Evolutionary conservation across 306 rosid species (phyloP), one percentile per base, ranked within the genome.

Genomic region (Malus fusca): DNA sequence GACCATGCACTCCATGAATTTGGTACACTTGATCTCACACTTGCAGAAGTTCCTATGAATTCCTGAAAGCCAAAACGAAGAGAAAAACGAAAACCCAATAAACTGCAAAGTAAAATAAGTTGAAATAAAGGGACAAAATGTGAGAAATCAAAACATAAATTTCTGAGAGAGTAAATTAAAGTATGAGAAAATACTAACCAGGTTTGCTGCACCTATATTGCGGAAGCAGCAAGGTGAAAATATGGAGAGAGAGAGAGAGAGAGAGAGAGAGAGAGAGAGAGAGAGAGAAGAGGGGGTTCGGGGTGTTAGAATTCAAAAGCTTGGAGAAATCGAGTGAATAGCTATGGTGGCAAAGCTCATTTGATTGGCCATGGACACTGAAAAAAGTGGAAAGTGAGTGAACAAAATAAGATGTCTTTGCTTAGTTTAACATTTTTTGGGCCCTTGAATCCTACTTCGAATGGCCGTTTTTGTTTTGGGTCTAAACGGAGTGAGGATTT

Each of bases 1-100:
- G 80, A 91, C 97, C 72, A 94, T 96, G 63, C 97, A 94, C 89
- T 91, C 98, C 96, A 94, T 91, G 72, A 43, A 61, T 52, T 66
- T 42, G 81, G 53, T 63, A 28, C 25, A 19, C 15, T 35, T 37
- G 43, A 40, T 67, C 68, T 23, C 78, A 66, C 30, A 44, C 31
- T 62, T 69, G 13, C 51, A n/a, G 35, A 56, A 56, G 10, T 6
- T 28, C 71, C 65, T 21, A n/a, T 22, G 52, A 56, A 56, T 10
- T 40, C 51, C 71, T 15, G 10, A 63, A 30, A 63, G 21, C 5
- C 37, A 63, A 63, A 63, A 28, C 67, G 8, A 60, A 12, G 35
- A 60, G 17, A 60, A 60, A 60, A 22, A 31, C 8, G 15, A 66
- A 66, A 35, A 35, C 51, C 70, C 70, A 66, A n/a, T 18, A 4